Base-by-base conservation (phyloP, 306 rosid genomes). In the Cicer bijugum region DNA sequence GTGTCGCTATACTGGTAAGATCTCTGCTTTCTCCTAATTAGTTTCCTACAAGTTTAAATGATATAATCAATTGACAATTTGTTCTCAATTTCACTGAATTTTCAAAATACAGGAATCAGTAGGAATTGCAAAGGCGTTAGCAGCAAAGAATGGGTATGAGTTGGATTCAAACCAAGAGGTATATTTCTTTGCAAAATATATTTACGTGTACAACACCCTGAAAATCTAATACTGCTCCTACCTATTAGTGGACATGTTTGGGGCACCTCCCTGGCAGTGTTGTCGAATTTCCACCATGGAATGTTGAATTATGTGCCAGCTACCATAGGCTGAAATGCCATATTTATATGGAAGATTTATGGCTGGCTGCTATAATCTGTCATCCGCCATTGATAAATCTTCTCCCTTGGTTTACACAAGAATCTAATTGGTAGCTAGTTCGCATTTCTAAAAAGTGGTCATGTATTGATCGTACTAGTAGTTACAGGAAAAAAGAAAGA, bases 141-240 rank as follows among this genome's bases (percentile, higher is more conserved):
- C 98, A 55, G 98, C 95, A 8, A 94, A 94, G 82, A 94, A 94
- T 76, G 98, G 98, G 52, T 94, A 94, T 4, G 98, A 94, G 79
- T 87, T 94, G 87, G 98, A 91, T 78, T 89, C 98, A 83, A 94
- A 94, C 82, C 98, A 94, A 84, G 98, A 94, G 97, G 98, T 94
- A 85, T 85, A 82, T 57, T 57, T 78, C 51, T 82, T 77, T 33
- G 69, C 37, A 68, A 82, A 60, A 37, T 60, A 33, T 38, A 19
- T 46, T 52, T 20, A 20, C 65, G 17, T 23, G 39, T n/a, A 33
- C 68, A 48, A 20, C 8, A 53, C 43, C 61, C 11, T 53, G 51
- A 62, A 69, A 71, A 53, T 43, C 43, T 50, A 37, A 47, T 38
- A 59, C 28, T 8, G 39, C 43, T 70, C 65, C 51, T 14, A 15